Evolutionary conservation across 129 eudicot species (phyloP).

Genomic region (Saussurea involucrata): DNA sequence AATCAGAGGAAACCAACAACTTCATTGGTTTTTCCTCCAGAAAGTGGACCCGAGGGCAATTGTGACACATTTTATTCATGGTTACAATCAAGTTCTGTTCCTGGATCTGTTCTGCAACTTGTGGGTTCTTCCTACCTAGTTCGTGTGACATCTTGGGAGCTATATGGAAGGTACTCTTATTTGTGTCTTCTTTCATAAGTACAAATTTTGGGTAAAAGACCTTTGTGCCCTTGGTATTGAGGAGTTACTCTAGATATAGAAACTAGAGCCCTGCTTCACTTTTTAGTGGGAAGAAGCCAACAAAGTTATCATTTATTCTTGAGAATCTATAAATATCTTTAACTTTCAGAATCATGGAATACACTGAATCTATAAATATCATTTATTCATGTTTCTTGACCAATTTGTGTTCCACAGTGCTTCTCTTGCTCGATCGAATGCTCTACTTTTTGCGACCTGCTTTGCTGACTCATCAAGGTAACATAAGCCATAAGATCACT

Average conservation of each 20-base stretch:
- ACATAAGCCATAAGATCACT: neutral
- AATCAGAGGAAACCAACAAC: constrained; percentile 57
- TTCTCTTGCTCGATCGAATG: constrained; percentile 71
- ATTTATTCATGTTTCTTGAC: constrained; percentile 7
- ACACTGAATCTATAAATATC: too few species aligned
- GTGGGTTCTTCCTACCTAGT: constrained; percentile 87
- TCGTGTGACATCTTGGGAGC: constrained; percentile 95
- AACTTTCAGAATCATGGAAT: too few species aligned
- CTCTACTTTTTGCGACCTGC: constrained; percentile 81
- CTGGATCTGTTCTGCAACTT: constrained; percentile 74
- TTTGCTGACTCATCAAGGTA: constrained; percentile 91
- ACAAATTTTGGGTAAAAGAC: neutral
- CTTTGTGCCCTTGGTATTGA: neutral
- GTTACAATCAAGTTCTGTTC: constrained; percentile 86
- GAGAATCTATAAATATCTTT: too few species aligned
- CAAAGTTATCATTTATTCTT: neutral
- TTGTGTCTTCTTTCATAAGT: neutral
- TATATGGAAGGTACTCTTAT: constrained; percentile 79
- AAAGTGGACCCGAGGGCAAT: constrained; percentile 42
- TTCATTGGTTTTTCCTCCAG: constrained; percentile 52
- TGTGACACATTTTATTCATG: constrained; percentile 49
- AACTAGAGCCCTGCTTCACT: neutral
- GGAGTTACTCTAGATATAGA: neutral
- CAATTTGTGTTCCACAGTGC: constrained; percentile 41
- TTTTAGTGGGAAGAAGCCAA: neutral